Evolutionary conservation across 2,329 filamentous ascomycete genomes (phyloP), one percentile per base, ranked within the genome.

Genomic region (Leptodontidium sp.): DNA sequence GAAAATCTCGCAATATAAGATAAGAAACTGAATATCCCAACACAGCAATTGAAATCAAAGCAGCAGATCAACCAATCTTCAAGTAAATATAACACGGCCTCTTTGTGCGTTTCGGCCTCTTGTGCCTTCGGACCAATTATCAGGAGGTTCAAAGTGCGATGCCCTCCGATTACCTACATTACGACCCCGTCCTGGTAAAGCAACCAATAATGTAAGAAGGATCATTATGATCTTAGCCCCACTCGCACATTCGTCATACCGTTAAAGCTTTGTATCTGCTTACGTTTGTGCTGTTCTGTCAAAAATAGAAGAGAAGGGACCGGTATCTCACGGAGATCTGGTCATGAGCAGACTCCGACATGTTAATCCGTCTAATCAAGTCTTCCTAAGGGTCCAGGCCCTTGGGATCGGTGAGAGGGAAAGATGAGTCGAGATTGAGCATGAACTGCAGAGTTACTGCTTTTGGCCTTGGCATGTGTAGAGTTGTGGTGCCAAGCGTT

Each of bases 141-240:
- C 43, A 45, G 43, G 11, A 12, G 43, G 43, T 45, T 45, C 15
- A 45, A 45, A 45, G 43, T 45, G 43, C 43, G 43, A 45, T 45
- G 43, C 43, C 43, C 15, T 45, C 43, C 15, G 43, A 45, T 45
- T 17, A 45, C 43, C 43, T 45, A 45, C 43, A 11, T 14, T 4
- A 45, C 43, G 43, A 45, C 32, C 43, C 43, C 43, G 12, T 45
- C 43, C 43, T 45, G 43, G 43, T 45, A 45, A 45, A 45, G 43
- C 43, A 45, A 45, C 43, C 43, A 45, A 45, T 45, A 45, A 45
- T 45, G 43, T 45, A 45, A 45, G 43, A 45, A 45, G 43, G 43
- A 45, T 17, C 43, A 45, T 45, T 45, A 14, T 8, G 43, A 17
- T 45, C 43, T 45, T 45, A 45, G 43, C 43, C 43, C 43, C 11